phyloP scores from a whole-genome alignment of 2,329 filamentous ascomycete genomes.

The Sordariomycetes sp. region DNA sequence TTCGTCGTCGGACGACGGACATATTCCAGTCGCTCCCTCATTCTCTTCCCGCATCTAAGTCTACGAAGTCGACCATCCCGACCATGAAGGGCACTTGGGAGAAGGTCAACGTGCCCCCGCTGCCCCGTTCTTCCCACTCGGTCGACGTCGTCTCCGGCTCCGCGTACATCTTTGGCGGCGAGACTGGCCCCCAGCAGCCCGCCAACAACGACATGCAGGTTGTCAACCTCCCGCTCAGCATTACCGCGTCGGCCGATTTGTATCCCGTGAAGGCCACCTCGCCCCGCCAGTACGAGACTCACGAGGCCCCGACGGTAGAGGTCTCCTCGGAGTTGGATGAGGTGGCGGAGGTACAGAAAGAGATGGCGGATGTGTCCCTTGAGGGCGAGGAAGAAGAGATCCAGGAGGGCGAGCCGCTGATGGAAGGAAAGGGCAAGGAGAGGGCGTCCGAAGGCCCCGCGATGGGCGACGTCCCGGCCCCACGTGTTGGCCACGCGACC shows the following conservation, averaged over 20 bases:
- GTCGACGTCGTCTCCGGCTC: constrained; percentile 43
- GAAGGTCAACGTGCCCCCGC: constrained; percentile 35
- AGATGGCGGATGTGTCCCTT: constrained; percentile 27
- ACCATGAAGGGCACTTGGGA: constrained; percentile 47
- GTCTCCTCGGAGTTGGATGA: constrained; percentile 8
- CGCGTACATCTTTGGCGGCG: constrained; percentile 66
- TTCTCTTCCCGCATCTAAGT: constrained; percentile 3
- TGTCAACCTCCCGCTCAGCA: constrained; percentile 43
- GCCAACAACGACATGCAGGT: constrained; percentile 62
- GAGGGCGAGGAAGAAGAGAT: constrained; percentile 10
- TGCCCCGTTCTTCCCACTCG: constrained; percentile 64
- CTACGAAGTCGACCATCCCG: constrained; percentile 9
- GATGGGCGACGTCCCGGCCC: constrained; percentile 39
- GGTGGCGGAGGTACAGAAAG: constrained; percentile 16
- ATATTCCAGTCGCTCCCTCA: constrained; percentile 31
- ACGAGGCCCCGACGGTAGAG: constrained; percentile 5
- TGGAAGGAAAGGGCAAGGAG: constrained; percentile 23
- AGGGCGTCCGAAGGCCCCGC: constrained; percentile 9
- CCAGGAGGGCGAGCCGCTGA: constrained; percentile 8
- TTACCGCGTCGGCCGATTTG: constrained; percentile 43
- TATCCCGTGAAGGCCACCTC: constrained; percentile 37
- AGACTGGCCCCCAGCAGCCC: constrained; percentile 50
- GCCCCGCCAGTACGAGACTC: constrained; percentile 14
- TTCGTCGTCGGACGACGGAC: constrained; percentile 42
- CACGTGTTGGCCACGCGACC: constrained; percentile 62